phyloP scores from a whole-genome alignment of 257 asterid species.

The Gentiana straminea region DNA sequence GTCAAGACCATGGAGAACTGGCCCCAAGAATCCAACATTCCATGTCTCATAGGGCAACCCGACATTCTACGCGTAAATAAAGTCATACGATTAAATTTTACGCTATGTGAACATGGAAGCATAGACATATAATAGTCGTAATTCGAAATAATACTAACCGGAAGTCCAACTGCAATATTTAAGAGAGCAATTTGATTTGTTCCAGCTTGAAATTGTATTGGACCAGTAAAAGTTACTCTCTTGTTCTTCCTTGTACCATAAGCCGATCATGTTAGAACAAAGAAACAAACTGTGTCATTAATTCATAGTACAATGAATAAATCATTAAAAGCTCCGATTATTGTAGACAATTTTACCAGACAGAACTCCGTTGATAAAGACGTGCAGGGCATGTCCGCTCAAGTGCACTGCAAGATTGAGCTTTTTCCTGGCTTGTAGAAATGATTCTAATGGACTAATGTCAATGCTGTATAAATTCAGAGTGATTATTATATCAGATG shows the following conservation, averaged over 20 bases:
- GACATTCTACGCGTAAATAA: constrained; percentile 24
- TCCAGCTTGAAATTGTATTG: constrained; percentile 35
- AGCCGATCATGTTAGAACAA: constrained; percentile 36
- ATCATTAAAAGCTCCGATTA: background rate
- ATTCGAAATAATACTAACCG: constrained; percentile 27
- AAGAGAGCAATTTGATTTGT: constrained; percentile 39
- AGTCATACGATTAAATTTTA: background rate
- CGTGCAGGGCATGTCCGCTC: constrained; percentile 48
- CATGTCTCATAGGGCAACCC: constrained; percentile 52
- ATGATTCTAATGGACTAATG: constrained; percentile 44
- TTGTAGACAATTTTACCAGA: constrained; percentile 24
- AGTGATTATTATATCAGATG: too few species aligned
- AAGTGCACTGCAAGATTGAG: constrained; percentile 40
- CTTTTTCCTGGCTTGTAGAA: constrained; percentile 30
- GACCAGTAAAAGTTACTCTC: constrained; percentile 31
- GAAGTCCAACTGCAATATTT: constrained; percentile 59
- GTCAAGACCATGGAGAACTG: constrained; percentile 46
- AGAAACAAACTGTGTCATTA: background rate
- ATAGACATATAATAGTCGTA: background rate
- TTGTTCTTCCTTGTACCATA: constrained; percentile 35
- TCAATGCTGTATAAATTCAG: constrained; percentile 28
- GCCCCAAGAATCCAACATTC: constrained; percentile 42
- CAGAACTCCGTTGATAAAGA: constrained; percentile 38
- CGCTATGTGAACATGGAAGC: background rate
- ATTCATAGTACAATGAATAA: background rate